These are phyloP conservation scores for Comarum palustre DNA, from an alignment of 306 rosid species.

Conservation along the genomic window DNA sequence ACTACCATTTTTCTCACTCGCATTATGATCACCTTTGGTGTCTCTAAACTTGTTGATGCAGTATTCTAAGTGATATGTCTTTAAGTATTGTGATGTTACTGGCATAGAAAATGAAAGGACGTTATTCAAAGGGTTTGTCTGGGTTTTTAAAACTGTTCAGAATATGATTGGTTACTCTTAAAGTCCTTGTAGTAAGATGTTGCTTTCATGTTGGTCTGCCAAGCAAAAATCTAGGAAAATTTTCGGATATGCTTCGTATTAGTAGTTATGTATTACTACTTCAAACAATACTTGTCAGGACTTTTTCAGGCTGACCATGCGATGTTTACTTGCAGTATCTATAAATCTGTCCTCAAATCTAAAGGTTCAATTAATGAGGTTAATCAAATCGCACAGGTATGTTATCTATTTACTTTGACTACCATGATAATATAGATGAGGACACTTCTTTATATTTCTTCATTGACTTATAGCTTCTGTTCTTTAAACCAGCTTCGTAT, in stretches of 20 bases:
- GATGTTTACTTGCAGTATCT: conserved; percentile 57
- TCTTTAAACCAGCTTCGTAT: conserved; percentile 72
- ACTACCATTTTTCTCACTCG: conserved; percentile 23
- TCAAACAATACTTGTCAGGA: conserved; percentile 18
- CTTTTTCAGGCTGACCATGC: conserved; percentile 15
- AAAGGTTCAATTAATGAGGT: conserved; percentile 76
- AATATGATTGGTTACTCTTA: neutral
- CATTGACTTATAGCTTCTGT: conserved; percentile 33
- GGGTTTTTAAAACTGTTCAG: neutral
- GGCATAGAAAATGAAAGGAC: neutral
- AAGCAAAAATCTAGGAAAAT: neutral
- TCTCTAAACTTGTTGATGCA: conserved; percentile 21
- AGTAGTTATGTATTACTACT: neutral
- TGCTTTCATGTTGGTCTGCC: neutral
- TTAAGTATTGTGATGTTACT: conserved; percentile 2
- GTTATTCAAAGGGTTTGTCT: neutral
- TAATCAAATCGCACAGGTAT: conserved; percentile 93
- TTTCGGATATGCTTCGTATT: conserved; percentile 7
- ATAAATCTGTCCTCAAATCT: conserved; percentile 77
- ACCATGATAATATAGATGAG: conserved; percentile 18
- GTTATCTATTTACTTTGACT: conserved; percentile 32
- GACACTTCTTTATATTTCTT: conserved; percentile 26
- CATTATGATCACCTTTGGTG: neutral
- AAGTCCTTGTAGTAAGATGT: conserved; percentile 9
- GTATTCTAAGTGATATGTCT: neutral